A percentile compares a stretch with the other conserved stretches of the same genome.
Conservation (phyloP, 345 rosid genomes). For the Camelina laxa region DNA sequence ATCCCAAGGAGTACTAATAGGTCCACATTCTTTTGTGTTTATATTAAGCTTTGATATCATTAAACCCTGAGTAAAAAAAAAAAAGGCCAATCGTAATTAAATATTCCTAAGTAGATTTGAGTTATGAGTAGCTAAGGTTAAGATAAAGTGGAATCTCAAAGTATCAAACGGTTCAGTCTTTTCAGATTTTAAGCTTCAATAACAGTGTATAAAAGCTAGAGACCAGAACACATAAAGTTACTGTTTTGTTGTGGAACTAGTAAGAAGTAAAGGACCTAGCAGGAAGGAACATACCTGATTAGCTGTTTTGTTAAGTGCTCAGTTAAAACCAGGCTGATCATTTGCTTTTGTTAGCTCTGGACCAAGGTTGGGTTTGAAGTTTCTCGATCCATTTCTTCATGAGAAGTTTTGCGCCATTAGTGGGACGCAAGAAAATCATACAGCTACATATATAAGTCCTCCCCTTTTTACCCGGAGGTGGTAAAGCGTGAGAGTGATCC, state of each 20-base stretch:
- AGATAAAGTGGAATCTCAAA: not conserved
- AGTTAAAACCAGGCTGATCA: constrained; percentile 99
- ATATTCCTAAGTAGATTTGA: no score
- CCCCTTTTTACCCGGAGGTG: constrained; percentile 93
- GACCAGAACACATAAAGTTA: not conserved
- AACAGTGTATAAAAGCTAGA: constrained; percentile 8
- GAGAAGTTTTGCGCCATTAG: constrained; percentile 83
- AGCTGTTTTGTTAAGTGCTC: constrained; percentile 83
- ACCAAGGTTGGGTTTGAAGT: constrained; percentile 82
- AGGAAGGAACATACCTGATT: constrained; percentile 61
- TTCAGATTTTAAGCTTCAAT: not conserved
- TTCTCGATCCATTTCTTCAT: constrained; percentile 96
- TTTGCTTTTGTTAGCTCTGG: constrained; percentile 78
- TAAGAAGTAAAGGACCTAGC: not conserved
- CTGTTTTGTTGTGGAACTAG: not conserved
- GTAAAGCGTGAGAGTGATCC: constrained; percentile 83
- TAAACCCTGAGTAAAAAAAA: not conserved
- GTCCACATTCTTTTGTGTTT: not conserved
- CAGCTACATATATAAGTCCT: constrained; percentile 93
- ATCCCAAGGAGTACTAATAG: not conserved
- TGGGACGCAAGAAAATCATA: constrained; percentile 88
- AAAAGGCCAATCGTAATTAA: no score
- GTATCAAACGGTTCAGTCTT: not conserved
- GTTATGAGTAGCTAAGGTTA: not conserved
- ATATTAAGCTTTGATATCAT: not conserved